A percentile compares a stretch with the other conserved stretches of the same genome.
Conservation (phyloP, 257 asterid genomes). For the Osmanthus fragrans region DNA sequence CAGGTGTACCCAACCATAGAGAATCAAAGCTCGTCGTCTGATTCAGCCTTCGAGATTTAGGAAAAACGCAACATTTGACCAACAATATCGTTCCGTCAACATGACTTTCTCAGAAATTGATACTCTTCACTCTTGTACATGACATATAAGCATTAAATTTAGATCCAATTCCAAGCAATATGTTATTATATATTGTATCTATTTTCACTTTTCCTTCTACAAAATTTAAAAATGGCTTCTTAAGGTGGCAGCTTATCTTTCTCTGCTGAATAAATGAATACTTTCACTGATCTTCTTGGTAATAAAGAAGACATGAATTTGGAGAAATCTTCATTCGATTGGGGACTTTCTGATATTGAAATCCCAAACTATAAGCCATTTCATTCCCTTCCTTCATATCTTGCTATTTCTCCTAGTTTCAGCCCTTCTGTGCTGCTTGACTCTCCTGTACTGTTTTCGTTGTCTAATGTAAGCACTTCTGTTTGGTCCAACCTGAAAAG, state of each 20-base stretch:
- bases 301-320: conserved; percentile 7
- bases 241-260: neutral
- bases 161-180: neutral
- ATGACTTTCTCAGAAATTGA: neutral
- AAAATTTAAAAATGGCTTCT: neutral
- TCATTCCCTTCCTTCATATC: conserved; percentile 45
- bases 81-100: neutral
- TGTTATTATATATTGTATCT: neutral
- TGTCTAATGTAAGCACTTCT: conserved; percentile 34
- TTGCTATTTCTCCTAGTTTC: conserved; percentile 31
- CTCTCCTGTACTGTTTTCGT: conserved; percentile 44
- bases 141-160: neutral
- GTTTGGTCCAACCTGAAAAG: too few relatives aligned
- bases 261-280: conserved; percentile 20
- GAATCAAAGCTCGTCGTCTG: conserved; percentile 13
- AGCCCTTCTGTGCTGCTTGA: conserved; percentile 47
- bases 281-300: conserved; percentile 24
- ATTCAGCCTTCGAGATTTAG: conserved; percentile 45
- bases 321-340: conserved; percentile 5
- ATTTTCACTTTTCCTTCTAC: neutral
- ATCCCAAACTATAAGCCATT: conserved; percentile 39
- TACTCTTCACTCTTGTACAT: neutral
- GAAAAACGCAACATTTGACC: conserved; percentile 29
- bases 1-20: neutral
- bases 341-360: conserved; percentile 24